Evolutionary conservation across 306 rosid genomes (phyloP), one percentile per base, ranked within the genome.

Genomic region (Urtica urens): DNA sequence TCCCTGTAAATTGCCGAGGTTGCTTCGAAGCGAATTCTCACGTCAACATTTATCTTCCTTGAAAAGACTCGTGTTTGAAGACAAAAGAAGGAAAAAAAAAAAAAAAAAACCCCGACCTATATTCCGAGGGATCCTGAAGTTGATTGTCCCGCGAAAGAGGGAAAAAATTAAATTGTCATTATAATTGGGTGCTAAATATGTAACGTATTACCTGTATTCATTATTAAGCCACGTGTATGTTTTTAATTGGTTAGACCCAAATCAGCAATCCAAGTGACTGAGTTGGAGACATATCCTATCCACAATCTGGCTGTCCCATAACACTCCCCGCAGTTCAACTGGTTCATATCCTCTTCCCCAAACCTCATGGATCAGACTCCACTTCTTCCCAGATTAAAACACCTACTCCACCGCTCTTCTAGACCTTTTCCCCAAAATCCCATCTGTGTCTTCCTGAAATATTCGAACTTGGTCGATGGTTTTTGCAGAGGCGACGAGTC

Each of bases 321-420:
- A 51, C 49, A n/a, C 68, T 29, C 49, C 17, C 56, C 45, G 42
- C 42, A 19, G 1, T 27, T 39, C 51, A 31, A 54, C 65, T 73
- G 80, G 87, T 43, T 39, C 38, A 24, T 58, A 68, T 44, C 69
- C 62, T 56, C 49, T 33, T 4, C 54, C 2, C 54, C n/a, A 60
- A 64, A 69, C 63, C 67, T 75, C 82, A 61, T 77, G 93, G 80
- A 71, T 72, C 38, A 59, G 66, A 67, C 65, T 76, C 79, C 70
- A 61, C 55, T 63, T 27, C 24, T 43, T 22, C 16, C 51, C 57
- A 45, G 16, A 39, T 52, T 63, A 59, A 10, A 56, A 23, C 28
- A n/a, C 17, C 34, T 22, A n/a, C 25, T 11, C 7, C 5, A n/a
- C n/a, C n/a, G n/a, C n/a, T n/a, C n/a, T n/a, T n/a, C n/a, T 13